Percentiles rank a stretch among this genome's conserved stretches.
Conservation (phyloP, 768 basidiomycete genomes). For the Rhodocollybia butyracea region DNA sequence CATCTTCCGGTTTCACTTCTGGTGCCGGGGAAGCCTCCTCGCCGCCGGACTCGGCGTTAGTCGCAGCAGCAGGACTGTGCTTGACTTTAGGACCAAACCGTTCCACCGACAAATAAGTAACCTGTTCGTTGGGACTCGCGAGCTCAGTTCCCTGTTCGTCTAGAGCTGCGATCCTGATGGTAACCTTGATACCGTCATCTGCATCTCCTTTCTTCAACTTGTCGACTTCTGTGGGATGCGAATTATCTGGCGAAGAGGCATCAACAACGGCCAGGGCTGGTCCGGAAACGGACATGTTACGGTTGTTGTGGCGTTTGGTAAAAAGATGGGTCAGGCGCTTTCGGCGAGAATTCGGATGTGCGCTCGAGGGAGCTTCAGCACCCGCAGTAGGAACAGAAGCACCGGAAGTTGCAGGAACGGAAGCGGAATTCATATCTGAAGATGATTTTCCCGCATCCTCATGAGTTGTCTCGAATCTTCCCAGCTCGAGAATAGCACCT, state of each 20-base stretch:
- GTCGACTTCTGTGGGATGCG: slow-evolving; percentile 33
- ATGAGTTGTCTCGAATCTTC: slow-evolving; percentile 55
- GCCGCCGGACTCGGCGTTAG: slow-evolving; percentile 8
- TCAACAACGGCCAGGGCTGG: slow-evolving; percentile 81
- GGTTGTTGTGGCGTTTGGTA: slow-evolving; percentile 46
- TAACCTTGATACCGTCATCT: slow-evolving; percentile 69
- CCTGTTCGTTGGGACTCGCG: slow-evolving; percentile 75
- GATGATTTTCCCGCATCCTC: slow-evolving; percentile 15
- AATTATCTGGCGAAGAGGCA: slow-evolving; percentile 43
- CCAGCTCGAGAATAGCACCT: slow-evolving; percentile 77
- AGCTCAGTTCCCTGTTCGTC: slow-evolving; percentile 72
- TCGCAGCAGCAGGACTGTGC: slow-evolving; percentile 13
- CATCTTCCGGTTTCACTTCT: slow-evolving; percentile 18
- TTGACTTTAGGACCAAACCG: slow-evolving; percentile 51
- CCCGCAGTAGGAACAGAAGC: slow-evolving; percentile 13
- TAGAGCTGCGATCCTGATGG: slow-evolving; percentile 78
- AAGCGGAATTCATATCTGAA: slow-evolving; percentile 18
- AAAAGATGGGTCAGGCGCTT: slow-evolving; percentile 71
- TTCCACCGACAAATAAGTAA: slow-evolving; percentile 84
- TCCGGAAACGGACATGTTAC: slow-evolving; percentile 57
- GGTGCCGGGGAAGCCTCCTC: neutral
- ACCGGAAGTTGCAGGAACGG: slow-evolving; percentile 7
- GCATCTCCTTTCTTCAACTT: slow-evolving; percentile 44
- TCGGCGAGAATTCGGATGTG: slow-evolving; percentile 22
- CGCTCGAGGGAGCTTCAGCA: slow-evolving; percentile 10